Percentiles rank a stretch among this genome's conserved stretches.
phyloP scores from a whole-genome alignment of 495 filamentous ascomycete species.

The Geopyxis carbonaria region DNA sequence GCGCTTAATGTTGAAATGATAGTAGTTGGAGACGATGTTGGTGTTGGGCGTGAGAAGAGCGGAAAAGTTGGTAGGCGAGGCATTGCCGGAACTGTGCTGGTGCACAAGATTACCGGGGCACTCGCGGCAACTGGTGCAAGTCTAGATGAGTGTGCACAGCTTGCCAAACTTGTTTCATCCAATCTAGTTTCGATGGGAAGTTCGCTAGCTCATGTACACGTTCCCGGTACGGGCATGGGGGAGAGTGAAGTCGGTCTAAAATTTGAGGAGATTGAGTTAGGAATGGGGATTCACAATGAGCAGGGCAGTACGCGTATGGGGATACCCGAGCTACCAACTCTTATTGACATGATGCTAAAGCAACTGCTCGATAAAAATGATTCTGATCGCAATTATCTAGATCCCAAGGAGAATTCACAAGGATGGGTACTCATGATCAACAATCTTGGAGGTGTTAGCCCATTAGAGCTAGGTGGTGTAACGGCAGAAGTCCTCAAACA shows the following conservation, averaged over 20 bases:
- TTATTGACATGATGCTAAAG: slow-evolving; percentile 62
- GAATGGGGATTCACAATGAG: slow-evolving; percentile 99
- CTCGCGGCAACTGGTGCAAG: slow-evolving; percentile 48
- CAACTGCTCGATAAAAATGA: slow-evolving; percentile 68
- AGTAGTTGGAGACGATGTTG: slow-evolving; percentile 88
- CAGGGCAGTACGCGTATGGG: slow-evolving; percentile 58
- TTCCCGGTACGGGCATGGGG: slow-evolving; percentile 50
- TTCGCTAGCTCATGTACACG: slow-evolving; percentile 76
- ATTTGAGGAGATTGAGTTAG: slow-evolving; percentile 69
- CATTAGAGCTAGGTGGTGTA: slow-evolving; percentile 76
- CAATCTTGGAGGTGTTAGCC: slow-evolving; percentile 84
- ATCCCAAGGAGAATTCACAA: slow-evolving; percentile 36
- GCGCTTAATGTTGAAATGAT: slow-evolving; percentile 79
- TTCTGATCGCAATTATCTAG: slow-evolving; percentile 63
- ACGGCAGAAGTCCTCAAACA: slow-evolving; percentile 73
- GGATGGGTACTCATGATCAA: slow-evolving; percentile 69
- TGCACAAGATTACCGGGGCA: slow-evolving; percentile 78
- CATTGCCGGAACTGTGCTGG: slow-evolving; percentile 76
- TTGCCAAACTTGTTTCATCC: slow-evolving; percentile 52
- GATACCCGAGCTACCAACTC: slow-evolving; percentile 42
- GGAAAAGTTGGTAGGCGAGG: slow-evolving; percentile 88
- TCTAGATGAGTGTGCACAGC: slow-evolving; percentile 47
- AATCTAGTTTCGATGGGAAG: slow-evolving; percentile 80
- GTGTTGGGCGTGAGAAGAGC: slow-evolving; percentile 62
- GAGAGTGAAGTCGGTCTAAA: slow-evolving; percentile 39